Evolutionary conservation across 345 rosid genomes (phyloP).

Genomic region (Adansonia digitata): DNA sequence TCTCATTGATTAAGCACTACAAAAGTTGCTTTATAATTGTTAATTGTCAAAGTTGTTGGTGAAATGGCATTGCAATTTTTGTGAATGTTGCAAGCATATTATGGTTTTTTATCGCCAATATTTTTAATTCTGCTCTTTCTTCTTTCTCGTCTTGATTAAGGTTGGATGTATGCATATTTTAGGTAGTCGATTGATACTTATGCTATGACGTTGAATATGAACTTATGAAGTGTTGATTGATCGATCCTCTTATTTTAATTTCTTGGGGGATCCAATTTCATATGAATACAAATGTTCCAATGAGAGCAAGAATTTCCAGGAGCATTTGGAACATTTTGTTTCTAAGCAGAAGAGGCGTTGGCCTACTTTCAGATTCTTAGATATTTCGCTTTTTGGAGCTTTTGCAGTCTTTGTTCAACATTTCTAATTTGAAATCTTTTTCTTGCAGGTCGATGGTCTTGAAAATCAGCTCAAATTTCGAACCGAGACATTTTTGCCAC

Average conservation of each 20-base stretch:
- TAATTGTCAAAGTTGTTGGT: slow-evolving; percentile 50
- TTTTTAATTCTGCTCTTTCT: not conserved
- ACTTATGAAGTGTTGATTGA: not conserved
- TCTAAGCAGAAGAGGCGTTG: too few relatives aligned
- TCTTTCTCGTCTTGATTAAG: not conserved
- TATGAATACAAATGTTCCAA: too few relatives aligned
- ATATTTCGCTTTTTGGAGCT: not conserved
- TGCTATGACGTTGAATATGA: not conserved
- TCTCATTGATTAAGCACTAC: not conserved
- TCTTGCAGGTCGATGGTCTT: slow-evolving; percentile 83
- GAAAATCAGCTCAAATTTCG: slow-evolving; percentile 98
- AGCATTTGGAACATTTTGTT: too few relatives aligned
- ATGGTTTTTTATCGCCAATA: not conserved
- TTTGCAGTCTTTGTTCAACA: not conserved
- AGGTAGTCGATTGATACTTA: not conserved
- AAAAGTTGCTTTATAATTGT: not conserved
- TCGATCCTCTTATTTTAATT: too few relatives aligned
- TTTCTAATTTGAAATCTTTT: slow-evolving; percentile 14
- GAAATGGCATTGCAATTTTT: slow-evolving; percentile 99
- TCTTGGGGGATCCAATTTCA: too few relatives aligned
- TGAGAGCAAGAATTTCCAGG: too few relatives aligned
- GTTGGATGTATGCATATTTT: not conserved
- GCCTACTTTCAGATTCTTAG: not conserved
- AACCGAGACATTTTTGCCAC: slow-evolving; percentile 86
- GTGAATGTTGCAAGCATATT: slow-evolving; percentile 93